phyloP scores from a whole-genome alignment of 345 rosid species.

The Gossypium anomalum region DNA sequence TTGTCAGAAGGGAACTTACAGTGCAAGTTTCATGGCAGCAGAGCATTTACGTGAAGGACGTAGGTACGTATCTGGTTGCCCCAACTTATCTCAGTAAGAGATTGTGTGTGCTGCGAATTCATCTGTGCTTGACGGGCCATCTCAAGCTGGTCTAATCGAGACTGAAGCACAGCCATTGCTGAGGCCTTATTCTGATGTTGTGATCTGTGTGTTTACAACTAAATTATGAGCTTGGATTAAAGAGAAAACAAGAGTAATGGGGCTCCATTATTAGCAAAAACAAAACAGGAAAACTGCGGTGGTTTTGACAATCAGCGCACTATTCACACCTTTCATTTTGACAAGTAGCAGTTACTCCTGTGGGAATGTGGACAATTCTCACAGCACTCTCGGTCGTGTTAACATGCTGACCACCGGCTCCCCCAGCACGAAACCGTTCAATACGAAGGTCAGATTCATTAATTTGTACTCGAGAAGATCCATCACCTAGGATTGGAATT shows the following conservation, averaged over 20 bases:
- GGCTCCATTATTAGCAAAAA: slow-evolving; percentile 5
- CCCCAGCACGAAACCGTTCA: slow-evolving; percentile 88
- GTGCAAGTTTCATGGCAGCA: not conserved
- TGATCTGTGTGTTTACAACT: slow-evolving; percentile 37
- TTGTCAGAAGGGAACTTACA: not conserved
- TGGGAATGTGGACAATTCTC: slow-evolving; percentile 88
- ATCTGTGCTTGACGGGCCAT: slow-evolving; percentile 83
- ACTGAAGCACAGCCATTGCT: slow-evolving; percentile 93
- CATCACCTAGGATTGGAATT: slow-evolving; percentile 77
- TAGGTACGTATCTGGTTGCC: slow-evolving; percentile 91
- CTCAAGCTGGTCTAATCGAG: slow-evolving; percentile 87
- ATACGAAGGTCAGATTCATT: slow-evolving; percentile 87
- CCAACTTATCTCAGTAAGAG: slow-evolving; percentile 87
- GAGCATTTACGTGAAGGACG: slow-evolving; percentile 71
- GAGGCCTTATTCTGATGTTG: slow-evolving; percentile 92
- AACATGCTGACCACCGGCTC: slow-evolving; percentile 86
- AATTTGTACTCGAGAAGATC: slow-evolving; percentile 69
- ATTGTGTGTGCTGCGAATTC: slow-evolving; percentile 88
- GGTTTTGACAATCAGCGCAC: not conserved
- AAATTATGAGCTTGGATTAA: not conserved
- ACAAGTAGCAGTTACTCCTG: slow-evolving; percentile 81
- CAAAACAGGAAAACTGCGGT: not conserved
- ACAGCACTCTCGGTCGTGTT: slow-evolving; percentile 98
- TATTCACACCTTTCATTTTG: slow-evolving; percentile 75
- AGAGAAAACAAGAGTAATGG: not conserved